Evolutionary conservation across 1,284 basidiomycete genomes (phyloP).

Genomic region (Phaffia rhodozyma): DNA sequence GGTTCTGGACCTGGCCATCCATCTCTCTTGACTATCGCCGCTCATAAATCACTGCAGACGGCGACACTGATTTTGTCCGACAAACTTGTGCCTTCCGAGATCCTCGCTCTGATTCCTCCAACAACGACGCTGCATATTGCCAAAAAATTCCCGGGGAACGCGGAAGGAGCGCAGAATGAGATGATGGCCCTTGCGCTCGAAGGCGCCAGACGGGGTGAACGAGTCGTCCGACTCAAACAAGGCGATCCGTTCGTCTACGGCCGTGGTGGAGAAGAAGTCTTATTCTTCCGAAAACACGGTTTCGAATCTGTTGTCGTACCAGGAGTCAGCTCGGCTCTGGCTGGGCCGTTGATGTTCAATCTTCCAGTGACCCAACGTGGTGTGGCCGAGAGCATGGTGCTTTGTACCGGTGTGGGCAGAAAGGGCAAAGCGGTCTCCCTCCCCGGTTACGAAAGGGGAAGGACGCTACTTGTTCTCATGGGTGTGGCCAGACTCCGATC

Average conservation of each 20-base stretch:
- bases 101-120: slow-evolving; percentile 72
- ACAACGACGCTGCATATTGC: slow-evolving; percentile 58
- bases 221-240: slow-evolving; percentile 90
- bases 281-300: slow-evolving; percentile 76
- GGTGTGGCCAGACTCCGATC: slow-evolving; percentile 74
- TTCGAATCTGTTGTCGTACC: slow-evolving; percentile 76
- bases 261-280: slow-evolving; percentile 83
- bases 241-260: slow-evolving; percentile 94
- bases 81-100: slow-evolving; percentile 87
- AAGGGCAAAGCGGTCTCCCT: slow-evolving; percentile 71
- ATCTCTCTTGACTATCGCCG: slow-evolving; percentile 75
- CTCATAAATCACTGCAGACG: slow-evolving; percentile 60
- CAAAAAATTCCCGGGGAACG: slow-evolving; percentile 93
- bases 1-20: slow-evolving; percentile 94
- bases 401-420: slow-evolving; percentile 88
- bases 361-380: slow-evolving; percentile 94
- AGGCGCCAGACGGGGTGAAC: slow-evolving; percentile 63
- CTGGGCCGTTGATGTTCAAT: slow-evolving; percentile 74
- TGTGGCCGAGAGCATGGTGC: slow-evolving; percentile 72
- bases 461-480: slow-evolving; percentile 82
- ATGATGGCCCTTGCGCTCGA: slow-evolving; percentile 83
- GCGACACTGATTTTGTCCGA: slow-evolving; percentile 84
- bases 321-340: slow-evolving; percentile 76
- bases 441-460: slow-evolving; percentile 69
- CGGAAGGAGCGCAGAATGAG: slow-evolving; percentile 85